A percentile compares a stretch with the other conserved stretches of the same genome.
Evolutionary conservation across 1,284 basidiomycete genomes (phyloP).

Genomic region (Fistulinella cinereoalba): DNA sequence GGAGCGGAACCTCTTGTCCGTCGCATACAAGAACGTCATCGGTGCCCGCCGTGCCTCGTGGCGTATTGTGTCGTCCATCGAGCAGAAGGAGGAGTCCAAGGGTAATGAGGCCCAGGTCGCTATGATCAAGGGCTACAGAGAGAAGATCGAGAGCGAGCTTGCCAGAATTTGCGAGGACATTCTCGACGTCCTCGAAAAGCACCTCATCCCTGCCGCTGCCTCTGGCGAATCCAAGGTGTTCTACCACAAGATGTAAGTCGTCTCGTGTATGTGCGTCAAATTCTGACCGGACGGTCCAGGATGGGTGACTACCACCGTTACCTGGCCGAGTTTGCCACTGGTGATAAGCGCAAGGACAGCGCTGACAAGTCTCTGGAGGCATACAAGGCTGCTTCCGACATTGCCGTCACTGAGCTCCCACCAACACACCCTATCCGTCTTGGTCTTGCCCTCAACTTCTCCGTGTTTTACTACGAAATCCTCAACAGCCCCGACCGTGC

Average conservation of each 20-base stretch:
- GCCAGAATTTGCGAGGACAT: conserved; percentile 99
- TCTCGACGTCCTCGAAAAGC: conserved; percentile 97
- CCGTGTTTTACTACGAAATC: conserved; percentile 99
- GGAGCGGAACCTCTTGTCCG: conserved; percentile 98
- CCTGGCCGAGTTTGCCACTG: conserved; percentile 98
- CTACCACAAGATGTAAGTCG: conserved; percentile 98
- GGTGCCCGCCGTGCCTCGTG: conserved; percentile 98
- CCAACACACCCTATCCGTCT: conserved; percentile 99
- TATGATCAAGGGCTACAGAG: conserved; percentile 99
- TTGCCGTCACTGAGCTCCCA: conserved; percentile 96
- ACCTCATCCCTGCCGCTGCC: conserved; percentile 97
- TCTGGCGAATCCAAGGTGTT: conserved; percentile 99
- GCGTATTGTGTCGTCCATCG: conserved; percentile 99
- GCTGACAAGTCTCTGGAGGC: conserved; percentile 99
- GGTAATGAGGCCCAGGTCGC: conserved; percentile 96
- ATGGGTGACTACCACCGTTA: conserved; percentile 99
- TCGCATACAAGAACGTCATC: conserved; percentile 99
- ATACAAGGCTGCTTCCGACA: conserved; percentile 99
- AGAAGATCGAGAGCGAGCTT: conserved; percentile 98
- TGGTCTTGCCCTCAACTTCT: conserved; percentile 99
- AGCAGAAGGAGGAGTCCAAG: conserved; percentile 99
- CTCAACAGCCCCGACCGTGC: conserved; percentile 99
- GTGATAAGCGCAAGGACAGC: conserved; percentile 97
- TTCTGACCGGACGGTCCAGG: conserved; percentile 46
- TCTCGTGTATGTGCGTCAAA: neutral